A percentile compares a stretch with the other conserved stretches of the same genome.
These are phyloP conservation scores for Zymoseptoria ardabiliae DNA, from an alignment of 2,329 filamentous ascomycete genomes.

Conservation along the genomic window DNA sequence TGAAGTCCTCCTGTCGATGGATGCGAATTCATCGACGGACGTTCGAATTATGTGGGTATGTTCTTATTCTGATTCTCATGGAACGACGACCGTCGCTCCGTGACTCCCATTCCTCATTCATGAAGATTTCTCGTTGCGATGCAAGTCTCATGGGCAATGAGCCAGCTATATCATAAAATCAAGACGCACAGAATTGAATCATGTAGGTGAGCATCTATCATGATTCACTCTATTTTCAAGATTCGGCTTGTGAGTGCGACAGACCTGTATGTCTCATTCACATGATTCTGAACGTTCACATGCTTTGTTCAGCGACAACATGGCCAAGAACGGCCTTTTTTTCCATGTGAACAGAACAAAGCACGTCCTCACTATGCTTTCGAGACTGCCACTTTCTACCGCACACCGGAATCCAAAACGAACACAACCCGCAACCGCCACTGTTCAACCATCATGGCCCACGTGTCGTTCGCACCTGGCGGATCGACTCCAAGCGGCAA, in stretches of 20 bases:
- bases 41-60: not conserved
- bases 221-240: not conserved
- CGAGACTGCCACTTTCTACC: not conserved
- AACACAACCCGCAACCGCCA: not conserved
- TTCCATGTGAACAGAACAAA: not conserved
- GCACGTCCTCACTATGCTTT: not conserved
- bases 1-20: not conserved
- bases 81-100: not conserved
- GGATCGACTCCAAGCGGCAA: not conserved
- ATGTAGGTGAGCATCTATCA: not conserved
- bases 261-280: not conserved
- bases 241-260: not conserved
- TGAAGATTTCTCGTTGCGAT: not conserved
- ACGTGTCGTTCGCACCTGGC: not conserved
- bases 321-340: not conserved
- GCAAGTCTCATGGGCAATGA: not conserved
- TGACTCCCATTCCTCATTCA: not conserved
- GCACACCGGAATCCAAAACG: not conserved
- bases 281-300: not conserved
- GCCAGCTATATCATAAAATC: not conserved
- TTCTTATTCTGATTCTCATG: not conserved
- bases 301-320: not conserved
- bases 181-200: not conserved
- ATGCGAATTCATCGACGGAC: not conserved
- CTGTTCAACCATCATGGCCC: not conserved